phyloP scores from a whole-genome alignment of 140 eudicot species.

The Oenanthe javanica region DNA sequence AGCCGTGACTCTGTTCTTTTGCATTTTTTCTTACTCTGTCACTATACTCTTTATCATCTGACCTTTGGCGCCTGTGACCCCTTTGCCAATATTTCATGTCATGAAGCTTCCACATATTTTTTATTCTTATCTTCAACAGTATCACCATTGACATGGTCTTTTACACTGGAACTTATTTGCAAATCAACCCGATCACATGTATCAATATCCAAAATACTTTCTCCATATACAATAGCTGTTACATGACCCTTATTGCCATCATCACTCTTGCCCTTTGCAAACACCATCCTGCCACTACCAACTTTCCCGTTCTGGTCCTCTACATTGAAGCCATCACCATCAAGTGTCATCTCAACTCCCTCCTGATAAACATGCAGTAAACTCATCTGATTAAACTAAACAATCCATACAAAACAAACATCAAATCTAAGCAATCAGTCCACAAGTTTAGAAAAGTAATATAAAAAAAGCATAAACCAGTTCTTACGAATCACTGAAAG shows the following conservation, averaged over 20 bases:
- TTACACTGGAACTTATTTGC: neutral
- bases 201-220: neutral
- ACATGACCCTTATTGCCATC: conserved; percentile 9
- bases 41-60: conserved; percentile 29
- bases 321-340: conserved; percentile 8
- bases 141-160: conserved; percentile 27
- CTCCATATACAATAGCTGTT: neutral
- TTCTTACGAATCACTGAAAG: conserved; percentile 82
- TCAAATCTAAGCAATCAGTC: conserved; percentile 12
- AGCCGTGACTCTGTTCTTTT: conserved; percentile 12
- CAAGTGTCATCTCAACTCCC: conserved; percentile 24
- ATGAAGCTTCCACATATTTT: neutral
- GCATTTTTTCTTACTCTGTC: conserved; percentile 20
- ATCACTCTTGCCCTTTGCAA: conserved; percentile 1
- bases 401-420: neutral
- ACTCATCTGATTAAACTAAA: conserved; percentile 9
- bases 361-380: conserved; percentile 8
- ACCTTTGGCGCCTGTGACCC: conserved; percentile 29
- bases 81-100: conserved; percentile 11
- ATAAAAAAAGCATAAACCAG: conserved; percentile 30
- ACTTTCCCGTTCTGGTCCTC: conserved; percentile 12
- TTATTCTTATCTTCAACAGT: conserved; percentile 12
- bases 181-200: neutral
- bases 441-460: neutral
- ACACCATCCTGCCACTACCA: conserved; percentile 1